These are phyloP conservation scores for Glomus cerebriforme DNA, from an alignment of 192 early-diverging fungal genomes.

Conservation along the genomic window DNA sequence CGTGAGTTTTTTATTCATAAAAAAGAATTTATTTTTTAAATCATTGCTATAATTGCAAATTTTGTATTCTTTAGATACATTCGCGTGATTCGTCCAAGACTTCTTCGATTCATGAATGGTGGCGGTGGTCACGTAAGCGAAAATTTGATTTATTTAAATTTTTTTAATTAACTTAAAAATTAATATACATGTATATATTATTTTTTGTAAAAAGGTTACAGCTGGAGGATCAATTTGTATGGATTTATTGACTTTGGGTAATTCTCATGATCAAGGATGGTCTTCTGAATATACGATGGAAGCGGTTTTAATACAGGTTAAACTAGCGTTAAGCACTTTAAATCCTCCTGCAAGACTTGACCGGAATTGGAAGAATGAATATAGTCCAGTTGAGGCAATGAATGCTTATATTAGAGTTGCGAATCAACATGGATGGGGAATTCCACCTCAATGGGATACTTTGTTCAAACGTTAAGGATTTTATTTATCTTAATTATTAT, in stretches of 20 bases:
- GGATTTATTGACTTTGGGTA: slow-evolving; percentile 39
- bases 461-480: slow-evolving; percentile 15
- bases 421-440: slow-evolving; percentile 42
- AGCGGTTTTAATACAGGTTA: slow-evolving; percentile 36
- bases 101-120: slow-evolving; percentile 43
- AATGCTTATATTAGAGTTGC: slow-evolving; percentile 45
- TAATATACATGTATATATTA: background rate
- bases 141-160: background rate
- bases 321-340: slow-evolving; percentile 38
- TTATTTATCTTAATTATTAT: background rate
- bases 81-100: slow-evolving; percentile 45
- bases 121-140: slow-evolving; percentile 45
- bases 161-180: background rate
- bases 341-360: slow-evolving; percentile 48
- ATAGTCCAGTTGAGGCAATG: slow-evolving; percentile 40
- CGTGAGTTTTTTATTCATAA: slow-evolving; percentile 14
- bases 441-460: slow-evolving; percentile 33
- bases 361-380: slow-evolving; percentile 36
- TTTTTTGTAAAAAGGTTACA: slow-evolving; percentile 32
- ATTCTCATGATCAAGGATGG: slow-evolving; percentile 39
- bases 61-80: slow-evolving; percentile 33
- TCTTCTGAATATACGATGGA: slow-evolving; percentile 35
- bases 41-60: background rate
- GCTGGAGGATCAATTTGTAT: slow-evolving; percentile 48
- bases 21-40: background rate